Evolutionary conservation across 805 yeast species (phyloP).

Genomic region (Yamadazyma sp.): DNA sequence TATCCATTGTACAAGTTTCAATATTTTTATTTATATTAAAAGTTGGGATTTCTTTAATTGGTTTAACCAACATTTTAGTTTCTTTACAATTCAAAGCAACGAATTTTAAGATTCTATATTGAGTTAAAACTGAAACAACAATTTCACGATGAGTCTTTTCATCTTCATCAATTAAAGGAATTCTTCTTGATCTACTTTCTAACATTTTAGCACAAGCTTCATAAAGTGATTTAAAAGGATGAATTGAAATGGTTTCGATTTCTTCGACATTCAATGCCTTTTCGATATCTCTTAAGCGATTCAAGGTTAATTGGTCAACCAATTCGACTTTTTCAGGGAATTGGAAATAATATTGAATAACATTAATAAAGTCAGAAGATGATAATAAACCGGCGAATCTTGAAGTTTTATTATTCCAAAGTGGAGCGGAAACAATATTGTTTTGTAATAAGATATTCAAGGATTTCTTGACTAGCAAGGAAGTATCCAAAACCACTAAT

Average conservation of each 20-base stretch:
- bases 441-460: constrained; percentile 87
- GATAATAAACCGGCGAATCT: constrained; percentile 93
- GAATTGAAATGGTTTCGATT: constrained; percentile 81
- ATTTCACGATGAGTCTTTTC: constrained; percentile 90
- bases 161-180: constrained; percentile 92
- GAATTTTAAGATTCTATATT: constrained; percentile 91
- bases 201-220: constrained; percentile 94
- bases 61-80: constrained; percentile 75
- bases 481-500: constrained; percentile 88
- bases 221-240: constrained; percentile 84
- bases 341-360: constrained; percentile 89
- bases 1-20: constrained; percentile 81
- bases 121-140: constrained; percentile 92
- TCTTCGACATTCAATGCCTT: constrained; percentile 82
- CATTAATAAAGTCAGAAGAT: constrained; percentile 89
- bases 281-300: constrained; percentile 84
- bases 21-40: constrained; percentile 53
- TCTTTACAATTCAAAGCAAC: constrained; percentile 96
- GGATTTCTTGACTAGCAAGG: constrained; percentile 84
- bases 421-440: constrained; percentile 92
- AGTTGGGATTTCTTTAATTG: constrained; percentile 67
- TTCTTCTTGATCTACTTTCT: constrained; percentile 83
- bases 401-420: constrained; percentile 88
- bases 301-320: constrained; percentile 80
- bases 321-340: constrained; percentile 84